phyloP scores from a whole-genome alignment of 305 asterid genomes.

The Fraxinus albicans region DNA sequence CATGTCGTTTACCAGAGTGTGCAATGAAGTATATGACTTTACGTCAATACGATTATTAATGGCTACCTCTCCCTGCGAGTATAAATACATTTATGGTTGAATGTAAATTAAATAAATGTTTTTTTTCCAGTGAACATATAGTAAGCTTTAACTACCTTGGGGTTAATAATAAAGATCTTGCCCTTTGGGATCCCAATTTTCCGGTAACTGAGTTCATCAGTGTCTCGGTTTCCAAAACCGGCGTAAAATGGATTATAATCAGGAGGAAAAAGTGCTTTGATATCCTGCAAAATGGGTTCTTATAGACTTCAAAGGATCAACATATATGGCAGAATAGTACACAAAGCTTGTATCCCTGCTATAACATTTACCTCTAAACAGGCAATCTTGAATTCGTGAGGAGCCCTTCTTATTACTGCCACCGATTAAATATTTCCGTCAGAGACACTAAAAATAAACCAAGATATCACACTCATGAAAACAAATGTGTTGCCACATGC shows the following conservation, averaged over 20 bases:
- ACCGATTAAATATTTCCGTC: slow-evolving; percentile 27
- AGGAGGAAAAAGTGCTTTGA: slow-evolving; percentile 89
- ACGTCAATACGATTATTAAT: slow-evolving; percentile 81
- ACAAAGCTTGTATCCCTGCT: background rate
- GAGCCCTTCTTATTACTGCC: slow-evolving; percentile 96
- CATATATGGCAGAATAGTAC: background rate
- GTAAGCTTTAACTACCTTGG: slow-evolving; percentile 58
- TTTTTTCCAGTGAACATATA: background rate
- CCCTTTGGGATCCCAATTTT: slow-evolving; percentile 99
- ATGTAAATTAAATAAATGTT: background rate
- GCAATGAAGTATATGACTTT: slow-evolving; percentile 91
- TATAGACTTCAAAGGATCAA: background rate
- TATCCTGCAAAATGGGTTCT: slow-evolving; percentile 60
- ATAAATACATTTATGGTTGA: background rate
- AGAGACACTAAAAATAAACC: slow-evolving; percentile 17
- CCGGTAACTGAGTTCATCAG: slow-evolving; percentile 95
- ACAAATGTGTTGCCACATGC: background rate
- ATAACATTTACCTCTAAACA: slow-evolving; percentile 78
- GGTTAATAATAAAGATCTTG: slow-evolving; percentile 93
- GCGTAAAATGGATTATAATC: slow-evolving; percentile 97
- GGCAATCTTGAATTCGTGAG: slow-evolving; percentile 98
- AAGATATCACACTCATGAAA: background rate
- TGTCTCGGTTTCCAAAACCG: slow-evolving; percentile 96
- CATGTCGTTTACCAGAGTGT: slow-evolving; percentile 92
- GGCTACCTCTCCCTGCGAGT: slow-evolving; percentile 93